These are phyloP conservation scores for Zea luxurians DNA, from an alignment of 176 grass and related monocot species.

Conservation along the genomic window DNA sequence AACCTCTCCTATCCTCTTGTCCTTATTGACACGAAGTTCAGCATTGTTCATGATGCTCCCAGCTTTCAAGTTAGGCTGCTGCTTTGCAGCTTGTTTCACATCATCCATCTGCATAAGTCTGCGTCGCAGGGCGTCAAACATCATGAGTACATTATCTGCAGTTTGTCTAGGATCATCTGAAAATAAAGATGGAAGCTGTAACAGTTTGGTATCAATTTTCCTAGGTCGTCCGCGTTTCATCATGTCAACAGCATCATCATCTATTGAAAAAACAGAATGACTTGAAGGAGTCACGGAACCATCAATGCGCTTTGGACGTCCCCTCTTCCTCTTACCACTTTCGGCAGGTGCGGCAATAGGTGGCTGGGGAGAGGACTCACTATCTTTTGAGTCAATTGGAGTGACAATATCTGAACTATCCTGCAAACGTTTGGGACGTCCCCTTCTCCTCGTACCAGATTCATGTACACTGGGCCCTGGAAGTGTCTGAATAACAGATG, in stretches of 20 bases:
- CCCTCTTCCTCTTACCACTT: constrained; percentile 50
- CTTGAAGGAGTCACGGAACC: constrained; percentile 32
- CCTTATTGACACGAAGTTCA: constrained; percentile 68
- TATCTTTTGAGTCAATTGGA: constrained; percentile 37
- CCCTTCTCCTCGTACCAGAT: constrained; percentile 43
- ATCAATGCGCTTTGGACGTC: constrained; percentile 34
- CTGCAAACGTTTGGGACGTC: constrained; percentile 31
- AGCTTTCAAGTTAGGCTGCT: constrained; percentile 68
- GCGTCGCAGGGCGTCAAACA: constrained; percentile 71
- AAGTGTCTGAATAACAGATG: constrained; percentile 37
- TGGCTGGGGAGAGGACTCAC: constrained; percentile 13
- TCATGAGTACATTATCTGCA: constrained; percentile 77
- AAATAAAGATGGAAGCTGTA: constrained; percentile 34
- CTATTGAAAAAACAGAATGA: constrained; percentile 27
- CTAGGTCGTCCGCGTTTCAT: constrained; percentile 40
- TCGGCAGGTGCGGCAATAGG: constrained; percentile 16
- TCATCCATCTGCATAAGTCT: constrained; percentile 77
- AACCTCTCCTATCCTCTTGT: constrained; percentile 70
- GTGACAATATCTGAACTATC: constrained; percentile 27
- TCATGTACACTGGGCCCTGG: constrained; percentile 24
- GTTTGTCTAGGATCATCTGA: constrained; percentile 64
- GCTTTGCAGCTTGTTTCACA: constrained; percentile 54
- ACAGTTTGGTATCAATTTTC: constrained; percentile 47
- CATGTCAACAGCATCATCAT: constrained; percentile 25
- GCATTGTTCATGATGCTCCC: constrained; percentile 77